These are phyloP conservation scores for Obba rivulosa DNA, from an alignment of 768 basidiomycete species.

Conservation along the genomic window DNA sequence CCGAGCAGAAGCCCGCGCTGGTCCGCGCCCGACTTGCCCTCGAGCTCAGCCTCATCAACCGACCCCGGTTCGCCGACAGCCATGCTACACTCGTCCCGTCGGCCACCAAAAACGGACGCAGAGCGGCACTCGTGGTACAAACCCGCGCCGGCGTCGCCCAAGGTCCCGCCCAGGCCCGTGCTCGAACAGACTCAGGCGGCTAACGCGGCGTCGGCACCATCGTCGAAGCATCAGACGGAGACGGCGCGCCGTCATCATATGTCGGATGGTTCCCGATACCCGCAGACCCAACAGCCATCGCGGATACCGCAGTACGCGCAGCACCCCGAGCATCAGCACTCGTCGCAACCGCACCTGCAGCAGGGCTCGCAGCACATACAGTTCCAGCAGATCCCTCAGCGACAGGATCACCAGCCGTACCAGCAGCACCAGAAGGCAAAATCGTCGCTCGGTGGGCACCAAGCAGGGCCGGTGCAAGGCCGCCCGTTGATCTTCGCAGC, in stretches of 20 bases:
- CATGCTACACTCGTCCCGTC: too few species aligned
- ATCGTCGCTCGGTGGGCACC: not conserved
- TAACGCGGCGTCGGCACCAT: not conserved
- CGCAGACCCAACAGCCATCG: not conserved
- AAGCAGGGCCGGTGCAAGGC: conserved; percentile 25
- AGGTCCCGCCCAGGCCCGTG: not conserved
- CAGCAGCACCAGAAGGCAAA: not conserved
- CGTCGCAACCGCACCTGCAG: not conserved
- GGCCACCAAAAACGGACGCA: too few species aligned
- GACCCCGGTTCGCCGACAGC: too few species aligned
- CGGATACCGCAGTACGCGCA: not conserved
- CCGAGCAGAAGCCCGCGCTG: not conserved
- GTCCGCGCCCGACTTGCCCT: too few species aligned
- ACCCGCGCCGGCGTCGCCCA: not conserved
- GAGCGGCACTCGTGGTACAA: too few species aligned
- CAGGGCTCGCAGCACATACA: not conserved
- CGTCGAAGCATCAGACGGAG: not conserved
- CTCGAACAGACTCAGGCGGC: not conserved
- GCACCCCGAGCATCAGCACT: not conserved
- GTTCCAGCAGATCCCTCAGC: not conserved
- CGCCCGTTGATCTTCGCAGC: conserved; percentile 64
- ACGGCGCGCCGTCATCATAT: not conserved
- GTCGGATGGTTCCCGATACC: not conserved
- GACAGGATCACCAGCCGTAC: not conserved
- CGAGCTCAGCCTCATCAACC: too few species aligned